phyloP scores from a whole-genome alignment of 768 basidiomycete species.

The Suillus variegatus region DNA sequence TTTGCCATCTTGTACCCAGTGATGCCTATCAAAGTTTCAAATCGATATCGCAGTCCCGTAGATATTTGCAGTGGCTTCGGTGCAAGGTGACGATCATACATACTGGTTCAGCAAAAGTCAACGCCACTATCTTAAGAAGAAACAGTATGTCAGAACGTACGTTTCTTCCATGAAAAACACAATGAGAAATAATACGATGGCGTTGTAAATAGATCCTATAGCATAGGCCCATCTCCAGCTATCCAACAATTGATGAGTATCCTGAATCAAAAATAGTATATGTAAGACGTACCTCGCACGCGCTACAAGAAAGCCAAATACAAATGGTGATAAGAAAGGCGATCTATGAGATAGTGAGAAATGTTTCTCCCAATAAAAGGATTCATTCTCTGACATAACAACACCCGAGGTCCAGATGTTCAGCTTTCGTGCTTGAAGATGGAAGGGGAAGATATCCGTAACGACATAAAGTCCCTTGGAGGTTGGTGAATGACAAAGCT shows the following conservation, averaged over 20 bases:
- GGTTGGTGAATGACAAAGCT: not conserved
- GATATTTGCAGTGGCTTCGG: constrained; percentile 21
- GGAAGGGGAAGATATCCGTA: constrained; percentile 55
- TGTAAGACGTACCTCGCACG: constrained; percentile 22
- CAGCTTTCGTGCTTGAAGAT: constrained; percentile 52
- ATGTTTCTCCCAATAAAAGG: constrained; percentile 30
- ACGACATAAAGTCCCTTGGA: constrained; percentile 45
- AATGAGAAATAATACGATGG: constrained; percentile 46
- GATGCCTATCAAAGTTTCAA: constrained; percentile 50
- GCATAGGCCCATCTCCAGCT: constrained; percentile 56
- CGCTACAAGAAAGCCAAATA: constrained; percentile 31
- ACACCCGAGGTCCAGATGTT: constrained; percentile 57
- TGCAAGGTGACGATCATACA: constrained; percentile 44
- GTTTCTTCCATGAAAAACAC: constrained; percentile 52
- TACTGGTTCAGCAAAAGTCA: constrained; percentile 27
- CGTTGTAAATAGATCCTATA: constrained; percentile 49
- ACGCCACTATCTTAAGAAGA: not conserved
- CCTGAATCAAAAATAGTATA: not conserved
- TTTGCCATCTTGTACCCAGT: constrained; percentile 48
- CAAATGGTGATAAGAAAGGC: constrained; percentile 32
- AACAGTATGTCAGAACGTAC: constrained; percentile 22
- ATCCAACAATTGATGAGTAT: not conserved
- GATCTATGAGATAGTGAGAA: constrained; percentile 37
- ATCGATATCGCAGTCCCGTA: constrained; percentile 37
- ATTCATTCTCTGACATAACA: constrained; percentile 49